Base-by-base conservation (phyloP, 2,329 filamentous ascomycete species). In the Curvularia sp. region DNA sequence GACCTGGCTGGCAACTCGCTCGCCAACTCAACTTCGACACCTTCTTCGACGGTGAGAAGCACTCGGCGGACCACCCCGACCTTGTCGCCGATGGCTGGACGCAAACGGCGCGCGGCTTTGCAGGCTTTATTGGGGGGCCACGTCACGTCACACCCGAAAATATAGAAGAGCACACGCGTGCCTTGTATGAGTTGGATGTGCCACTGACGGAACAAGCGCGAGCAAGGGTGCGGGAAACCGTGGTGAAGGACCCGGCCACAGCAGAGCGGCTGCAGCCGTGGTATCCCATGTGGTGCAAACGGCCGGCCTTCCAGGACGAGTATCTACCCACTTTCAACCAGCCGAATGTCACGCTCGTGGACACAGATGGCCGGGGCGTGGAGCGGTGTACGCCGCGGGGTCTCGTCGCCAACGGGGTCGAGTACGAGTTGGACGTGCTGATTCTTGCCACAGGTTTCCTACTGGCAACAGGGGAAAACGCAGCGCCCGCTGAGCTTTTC, bases 211-310 rank as follows among this genome's bases (percentile, higher is more conserved):
- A 57, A 36, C 34, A 57, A 25, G 49, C 49, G 4, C 27, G 49
- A 15, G 54, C 42, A 21, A 42, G 39, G 3, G 42, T 57, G 3
- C 34, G 34, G 5, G 32, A 52, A 9, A 48, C 23, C 5, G 49
- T 53, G 3, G 84, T 88, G 21, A 71, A 80, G 41, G 80, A 88
- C 61, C 69, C 69, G 9, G 69, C 66, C 2, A 83, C 81, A 0
- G 86, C 86, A 0, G 78, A 78, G 42, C 79, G 74, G 9, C 78
- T 88, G 9, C 83, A 85, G 68, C 78, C 85, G 0, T 87, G 84
- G 83, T 89, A 88, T 66, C 80, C 84, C 0, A 72, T 73, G 0
- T 87, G 84, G 82, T 89, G 87, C 77, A 89, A 89, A 69, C 81
- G 86, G 1, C 86, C 86, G 0, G 81, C 78, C 19, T 88, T 88